phyloP scores from a whole-genome alignment of 2,329 filamentous ascomycete species.

The Dothistroma pini region DNA sequence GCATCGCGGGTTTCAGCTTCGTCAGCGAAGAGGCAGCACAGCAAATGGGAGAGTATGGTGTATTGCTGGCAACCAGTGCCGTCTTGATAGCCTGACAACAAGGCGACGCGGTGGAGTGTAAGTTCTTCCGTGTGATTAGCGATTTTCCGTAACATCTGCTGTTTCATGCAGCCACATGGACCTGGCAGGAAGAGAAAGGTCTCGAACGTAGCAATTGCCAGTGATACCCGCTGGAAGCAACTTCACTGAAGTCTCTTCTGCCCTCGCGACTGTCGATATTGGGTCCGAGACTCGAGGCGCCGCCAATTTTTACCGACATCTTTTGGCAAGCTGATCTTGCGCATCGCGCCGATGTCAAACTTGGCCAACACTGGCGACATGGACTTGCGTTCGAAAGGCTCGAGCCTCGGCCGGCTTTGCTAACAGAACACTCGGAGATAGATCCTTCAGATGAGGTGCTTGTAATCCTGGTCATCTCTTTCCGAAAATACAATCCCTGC shows the following conservation, averaged over 20 bases:
- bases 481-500: neutral
- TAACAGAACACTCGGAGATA: neutral
- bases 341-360: too few species aligned
- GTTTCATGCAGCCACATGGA: neutral
- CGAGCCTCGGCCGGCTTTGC: neutral
- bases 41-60: slow-evolving; percentile 1
- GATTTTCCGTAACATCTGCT: neutral
- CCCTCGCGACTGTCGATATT: neutral
- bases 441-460: neutral
- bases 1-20: slow-evolving; percentile 1
- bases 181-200: slow-evolving; percentile 6
- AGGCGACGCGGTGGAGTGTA: slow-evolving; percentile 4
- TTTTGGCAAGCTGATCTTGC: too few species aligned
- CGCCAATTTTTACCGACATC: too few species aligned
- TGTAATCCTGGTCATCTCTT: neutral
- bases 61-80: neutral
- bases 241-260: neutral
- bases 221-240: neutral
- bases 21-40: slow-evolving; percentile 3
- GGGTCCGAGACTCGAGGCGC: too few species aligned
- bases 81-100: slow-evolving; percentile 1
- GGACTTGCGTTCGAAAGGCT: too few species aligned
- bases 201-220: slow-evolving; percentile 2
- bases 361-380: too few species aligned
- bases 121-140: neutral